A percentile compares a stretch with the other conserved stretches of the same genome.
Conservation (phyloP, 78 protist species). For the Monosiga brevicollis region DNA sequence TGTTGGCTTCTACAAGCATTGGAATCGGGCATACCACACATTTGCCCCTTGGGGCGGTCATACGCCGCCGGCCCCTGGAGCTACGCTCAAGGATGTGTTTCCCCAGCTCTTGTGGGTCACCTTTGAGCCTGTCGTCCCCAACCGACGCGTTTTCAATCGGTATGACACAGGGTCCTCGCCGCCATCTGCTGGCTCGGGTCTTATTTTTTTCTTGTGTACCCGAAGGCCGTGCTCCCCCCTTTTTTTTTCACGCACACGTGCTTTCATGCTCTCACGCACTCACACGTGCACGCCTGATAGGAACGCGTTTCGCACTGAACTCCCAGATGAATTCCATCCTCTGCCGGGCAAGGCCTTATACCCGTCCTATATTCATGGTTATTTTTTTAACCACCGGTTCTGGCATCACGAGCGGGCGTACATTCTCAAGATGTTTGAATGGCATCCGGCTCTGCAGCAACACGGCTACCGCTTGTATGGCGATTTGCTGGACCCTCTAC, state of each 20-base stretch:
- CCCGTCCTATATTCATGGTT: not conserved
- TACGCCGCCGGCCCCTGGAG: not conserved
- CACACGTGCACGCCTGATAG: too few species aligned
- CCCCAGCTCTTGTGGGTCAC: not conserved
- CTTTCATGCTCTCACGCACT: too few species aligned
- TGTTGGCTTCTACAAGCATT: not conserved
- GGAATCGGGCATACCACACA: not conserved
- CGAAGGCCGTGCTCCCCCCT: too few species aligned
- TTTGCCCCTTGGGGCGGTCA: not conserved
- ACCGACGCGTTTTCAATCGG: not conserved
- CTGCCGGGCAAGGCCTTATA: not conserved
- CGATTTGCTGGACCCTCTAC: not conserved
- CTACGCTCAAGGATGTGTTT: not conserved
- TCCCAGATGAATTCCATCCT: not conserved
- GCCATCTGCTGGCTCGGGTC: too few species aligned
- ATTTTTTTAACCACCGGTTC: not conserved
- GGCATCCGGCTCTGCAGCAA: not conserved
- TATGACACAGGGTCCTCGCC: too few species aligned
- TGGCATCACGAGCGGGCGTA: not conserved
- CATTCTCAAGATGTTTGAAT: not conserved
- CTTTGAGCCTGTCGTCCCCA: not conserved
- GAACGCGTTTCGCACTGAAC: not conserved
- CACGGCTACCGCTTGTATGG: not conserved
- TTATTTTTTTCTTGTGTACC: too few species aligned
- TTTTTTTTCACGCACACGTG: too few species aligned